Percentiles rank a stretch among this genome's conserved stretches.
phyloP scores from a whole-genome alignment of 257 asterid genomes.

The Penstemon barbatus region DNA sequence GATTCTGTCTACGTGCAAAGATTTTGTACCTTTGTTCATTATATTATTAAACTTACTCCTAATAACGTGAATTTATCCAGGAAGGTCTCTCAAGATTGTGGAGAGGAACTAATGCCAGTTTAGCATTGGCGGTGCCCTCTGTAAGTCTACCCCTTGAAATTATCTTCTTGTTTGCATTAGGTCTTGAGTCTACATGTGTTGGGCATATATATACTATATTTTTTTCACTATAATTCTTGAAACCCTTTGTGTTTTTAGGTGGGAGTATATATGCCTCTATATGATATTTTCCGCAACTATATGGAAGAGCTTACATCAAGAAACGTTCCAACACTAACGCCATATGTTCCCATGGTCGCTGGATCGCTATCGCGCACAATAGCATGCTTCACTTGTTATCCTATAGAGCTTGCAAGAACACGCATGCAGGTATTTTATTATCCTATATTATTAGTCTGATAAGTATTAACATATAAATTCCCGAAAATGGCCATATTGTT shows the following conservation, averaged over 20 bases:
- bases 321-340: slow-evolving; percentile 53
- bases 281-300: slow-evolving; percentile 73
- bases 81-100: slow-evolving; percentile 82
- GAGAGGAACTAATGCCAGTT: slow-evolving; percentile 97
- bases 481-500: too few relatives aligned
- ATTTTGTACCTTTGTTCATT: background rate
- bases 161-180: background rate
- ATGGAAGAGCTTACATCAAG: slow-evolving; percentile 59
- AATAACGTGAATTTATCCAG: slow-evolving; percentile 44
- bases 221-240: background rate
- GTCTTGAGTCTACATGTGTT: background rate
- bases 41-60: slow-evolving; percentile 10
- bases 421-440: slow-evolving; percentile 76
- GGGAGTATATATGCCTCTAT: slow-evolving; percentile 87
- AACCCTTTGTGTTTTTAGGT: slow-evolving; percentile 46
- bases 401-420: slow-evolving; percentile 88
- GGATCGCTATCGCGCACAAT: slow-evolving; percentile 88
- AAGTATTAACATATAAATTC: background rate
- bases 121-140: slow-evolving; percentile 87
- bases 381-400: slow-evolving; percentile 85
- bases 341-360: slow-evolving; percentile 75
- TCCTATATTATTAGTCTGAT: background rate
- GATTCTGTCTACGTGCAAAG: background rate
- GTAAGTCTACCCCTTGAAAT: slow-evolving; percentile 43
- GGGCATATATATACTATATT: background rate